Conservation (phyloP, 768 basidiomycete species). For the Dictyophora rubrovolvata region DNA sequence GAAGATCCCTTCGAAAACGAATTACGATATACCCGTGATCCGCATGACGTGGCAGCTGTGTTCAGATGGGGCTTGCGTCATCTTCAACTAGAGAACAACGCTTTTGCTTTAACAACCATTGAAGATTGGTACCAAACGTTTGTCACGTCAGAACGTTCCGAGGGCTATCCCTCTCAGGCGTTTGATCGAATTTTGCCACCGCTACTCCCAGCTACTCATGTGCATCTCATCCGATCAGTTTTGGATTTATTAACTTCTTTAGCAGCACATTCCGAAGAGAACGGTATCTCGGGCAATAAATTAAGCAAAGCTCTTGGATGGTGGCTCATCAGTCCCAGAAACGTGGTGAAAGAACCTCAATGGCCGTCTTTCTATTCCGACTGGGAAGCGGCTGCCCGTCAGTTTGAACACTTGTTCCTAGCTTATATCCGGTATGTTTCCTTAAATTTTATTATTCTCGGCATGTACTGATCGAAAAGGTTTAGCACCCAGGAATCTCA, state of each 20-base stretch:
- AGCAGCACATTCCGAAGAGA: slow-evolving; percentile 61
- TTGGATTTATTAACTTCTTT: slow-evolving; percentile 59
- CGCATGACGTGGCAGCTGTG: slow-evolving; percentile 72
- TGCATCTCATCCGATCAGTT: slow-evolving; percentile 45
- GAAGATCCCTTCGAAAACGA: slow-evolving; percentile 52
- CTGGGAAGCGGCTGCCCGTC: slow-evolving; percentile 66
- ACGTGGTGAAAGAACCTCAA: slow-evolving; percentile 37
- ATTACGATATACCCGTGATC: slow-evolving; percentile 51
- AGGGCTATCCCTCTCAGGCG: slow-evolving; percentile 50
- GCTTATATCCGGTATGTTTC: slow-evolving; percentile 52
- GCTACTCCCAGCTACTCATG: slow-evolving; percentile 46
- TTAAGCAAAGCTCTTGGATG: slow-evolving; percentile 62
- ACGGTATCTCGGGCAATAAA: slow-evolving; percentile 70
- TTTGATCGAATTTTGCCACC: slow-evolving; percentile 56
- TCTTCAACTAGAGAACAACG: slow-evolving; percentile 46
- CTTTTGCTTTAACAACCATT: slow-evolving; percentile 34
- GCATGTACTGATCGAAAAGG: neutral
- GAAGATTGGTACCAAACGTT: slow-evolving; percentile 64
- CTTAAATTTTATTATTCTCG: neutral
- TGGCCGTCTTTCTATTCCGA: slow-evolving; percentile 59
- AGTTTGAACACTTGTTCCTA: slow-evolving; percentile 70
- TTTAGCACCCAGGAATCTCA: slow-evolving; percentile 22
- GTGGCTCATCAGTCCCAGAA: slow-evolving; percentile 52
- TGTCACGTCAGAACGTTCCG: slow-evolving; percentile 44
- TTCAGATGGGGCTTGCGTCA: slow-evolving; percentile 77